Conservation (phyloP, 768 basidiomycete species). For the Xerocomus spinulosus region DNA sequence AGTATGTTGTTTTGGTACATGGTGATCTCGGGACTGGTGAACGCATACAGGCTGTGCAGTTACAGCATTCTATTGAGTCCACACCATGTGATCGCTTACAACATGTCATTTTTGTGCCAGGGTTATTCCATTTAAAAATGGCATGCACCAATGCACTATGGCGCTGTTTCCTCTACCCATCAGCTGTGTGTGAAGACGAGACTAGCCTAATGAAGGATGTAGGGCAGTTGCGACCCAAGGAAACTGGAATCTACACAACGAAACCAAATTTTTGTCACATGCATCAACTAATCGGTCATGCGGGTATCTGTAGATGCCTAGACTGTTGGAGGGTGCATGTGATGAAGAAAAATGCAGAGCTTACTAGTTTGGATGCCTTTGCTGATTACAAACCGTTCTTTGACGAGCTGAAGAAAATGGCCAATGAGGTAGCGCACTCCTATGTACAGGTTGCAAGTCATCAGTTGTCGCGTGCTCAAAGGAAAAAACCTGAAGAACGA, state of each 20-base stretch:
- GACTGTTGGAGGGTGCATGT: constrained; percentile 31
- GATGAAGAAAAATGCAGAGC: too few relatives aligned
- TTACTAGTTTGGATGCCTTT: too few relatives aligned
- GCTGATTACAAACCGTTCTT: constrained; percentile 13
- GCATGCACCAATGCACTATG: constrained; percentile 22
- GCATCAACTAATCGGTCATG: constrained; percentile 34
- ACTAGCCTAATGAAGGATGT: constrained; percentile 20
- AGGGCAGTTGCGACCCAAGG: constrained; percentile 13
- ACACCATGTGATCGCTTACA: constrained; percentile 28
- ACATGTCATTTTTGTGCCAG: constrained; percentile 31
- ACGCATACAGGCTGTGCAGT: neutral
- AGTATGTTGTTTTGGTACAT: neutral
- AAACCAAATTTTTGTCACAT: constrained; percentile 35
- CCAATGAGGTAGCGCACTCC: constrained; percentile 14
- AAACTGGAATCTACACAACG: neutral
- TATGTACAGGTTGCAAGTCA: constrained; percentile 2
- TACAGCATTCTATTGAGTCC: neutral
- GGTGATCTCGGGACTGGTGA: constrained; percentile 1
- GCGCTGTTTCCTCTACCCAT: constrained; percentile 9
- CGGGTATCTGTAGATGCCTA: constrained; percentile 22
- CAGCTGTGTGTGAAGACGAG: constrained; percentile 1
- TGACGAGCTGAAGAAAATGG: constrained; percentile 23
- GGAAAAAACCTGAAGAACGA: constrained; percentile 1
- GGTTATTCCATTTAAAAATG: too few relatives aligned
- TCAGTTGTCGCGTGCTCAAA: neutral